phyloP scores from a whole-genome alignment of 345 rosid species.

The Kandelia obovata region DNA sequence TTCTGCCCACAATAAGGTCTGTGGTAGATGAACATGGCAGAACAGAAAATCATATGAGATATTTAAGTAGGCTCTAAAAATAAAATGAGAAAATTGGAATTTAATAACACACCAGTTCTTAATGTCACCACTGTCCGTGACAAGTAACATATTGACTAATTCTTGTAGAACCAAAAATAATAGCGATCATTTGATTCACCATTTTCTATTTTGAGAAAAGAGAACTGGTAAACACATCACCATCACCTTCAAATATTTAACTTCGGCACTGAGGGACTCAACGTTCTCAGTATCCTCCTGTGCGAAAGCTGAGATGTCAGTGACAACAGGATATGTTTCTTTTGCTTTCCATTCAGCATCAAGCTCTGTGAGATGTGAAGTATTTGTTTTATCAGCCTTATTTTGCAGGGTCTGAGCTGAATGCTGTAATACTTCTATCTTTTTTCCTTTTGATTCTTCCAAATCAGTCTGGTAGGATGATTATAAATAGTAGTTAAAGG shows the following conservation, averaged over 20 bases:
- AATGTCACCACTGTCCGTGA: too few species aligned
- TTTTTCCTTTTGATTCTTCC: constrained; percentile 20
- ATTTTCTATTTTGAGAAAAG: constrained; percentile 4
- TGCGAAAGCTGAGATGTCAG: constrained; percentile 30
- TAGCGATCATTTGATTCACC: neutral
- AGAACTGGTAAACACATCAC: neutral
- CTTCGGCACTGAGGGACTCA: constrained; percentile 50
- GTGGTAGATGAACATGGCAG: constrained; percentile 9
- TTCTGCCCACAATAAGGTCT: constrained; percentile 60
- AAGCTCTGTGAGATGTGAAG: constrained; percentile 24
- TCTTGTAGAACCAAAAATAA: neutral
- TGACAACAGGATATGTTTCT: constrained; percentile 8
- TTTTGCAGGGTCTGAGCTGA: constrained; percentile 15
- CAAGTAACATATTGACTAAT: neutral
- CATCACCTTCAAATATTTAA: constrained; percentile 62
- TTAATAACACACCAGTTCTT: neutral
- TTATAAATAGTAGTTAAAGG: constrained; percentile 12
- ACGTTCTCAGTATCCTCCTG: constrained; percentile 37
- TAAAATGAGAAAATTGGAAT: neutral
- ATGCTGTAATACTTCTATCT: constrained; percentile 10
- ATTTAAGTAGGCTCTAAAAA: neutral
- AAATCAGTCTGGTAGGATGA: constrained; percentile 11
- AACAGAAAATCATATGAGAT: constrained; percentile 3
- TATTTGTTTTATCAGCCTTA: constrained; percentile 16
- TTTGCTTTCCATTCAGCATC: constrained; percentile 14